Base-by-base conservation (phyloP, 75 land plant genomes). In the Cunninghamia lanceolata region DNA sequence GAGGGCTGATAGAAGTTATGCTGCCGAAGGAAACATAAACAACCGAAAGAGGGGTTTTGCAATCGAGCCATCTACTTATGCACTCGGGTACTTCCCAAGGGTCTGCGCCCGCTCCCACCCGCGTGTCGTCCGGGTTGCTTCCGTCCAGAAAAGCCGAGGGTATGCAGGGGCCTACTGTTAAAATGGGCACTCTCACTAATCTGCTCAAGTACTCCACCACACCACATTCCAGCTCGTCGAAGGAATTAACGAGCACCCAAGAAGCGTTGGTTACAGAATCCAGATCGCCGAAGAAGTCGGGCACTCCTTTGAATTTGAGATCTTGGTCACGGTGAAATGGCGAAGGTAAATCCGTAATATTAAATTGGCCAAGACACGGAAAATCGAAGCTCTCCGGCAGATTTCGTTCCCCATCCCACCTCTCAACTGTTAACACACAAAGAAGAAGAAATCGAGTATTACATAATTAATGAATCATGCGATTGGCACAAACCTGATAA, bases 11-110 rank as follows among this genome's bases (percentile, higher is more conserved):
- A 1, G 30, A 43, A 11, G 83, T 46, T 36, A 86, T 79, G 82
- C 87, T 86, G 7, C 87, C 83, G 78, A 86, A 78, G 11, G 83
- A 77, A 40, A 86, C 82, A 75, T 85, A 85, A 8, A 71, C 50
- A 19, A 85, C 80, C 3, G 86, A 85, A 71, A 25, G 50, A 0
- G 87, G 32, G 8, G 40, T 9, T 35, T 86, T 78, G 34, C 43
- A n/a, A 38, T 86, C 87, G 0, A 86, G 82, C 87, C 87, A 86
- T 82, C 25, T 47, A 8, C 11, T 11, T 16, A 71, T 74, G 80
- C 46, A 77, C 11, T 86, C 86, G 2, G 43, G 47, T 21, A 79
- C 90, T 35, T 89, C 83, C 76, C 34, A 73, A 32, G 34, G 76
- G 9, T 73, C 76, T 28, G 30, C 76, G 38, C 28, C 28, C 1